Conservation (phyloP, 179 eudicot genomes). For the Camellia oleifera region DNA sequence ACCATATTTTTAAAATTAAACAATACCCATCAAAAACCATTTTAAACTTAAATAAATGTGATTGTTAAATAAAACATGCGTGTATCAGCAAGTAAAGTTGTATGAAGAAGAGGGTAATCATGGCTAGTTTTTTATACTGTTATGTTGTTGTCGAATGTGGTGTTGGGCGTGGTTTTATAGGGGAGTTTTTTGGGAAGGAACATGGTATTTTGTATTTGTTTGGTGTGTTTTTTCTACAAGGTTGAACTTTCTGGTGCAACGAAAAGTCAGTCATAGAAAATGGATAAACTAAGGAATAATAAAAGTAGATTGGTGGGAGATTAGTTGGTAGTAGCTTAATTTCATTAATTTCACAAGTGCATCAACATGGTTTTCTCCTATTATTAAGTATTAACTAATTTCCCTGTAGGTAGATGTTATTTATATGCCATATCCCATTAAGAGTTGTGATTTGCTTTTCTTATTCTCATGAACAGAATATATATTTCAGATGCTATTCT, state of each 20-base stretch:
- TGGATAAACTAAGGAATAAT: too few relatives aligned
- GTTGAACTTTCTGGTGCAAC: not conserved
- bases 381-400: not conserved
- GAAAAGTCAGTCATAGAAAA: not conserved
- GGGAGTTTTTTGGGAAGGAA: too few relatives aligned
- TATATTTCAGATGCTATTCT: not conserved
- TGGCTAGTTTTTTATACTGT: not conserved
- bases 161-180: too few relatives aligned
- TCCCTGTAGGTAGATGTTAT: not conserved
- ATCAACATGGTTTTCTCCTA: not conserved
- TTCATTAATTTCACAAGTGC: not conserved
- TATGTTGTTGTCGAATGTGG: not conserved
- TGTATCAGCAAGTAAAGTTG: too few relatives aligned
- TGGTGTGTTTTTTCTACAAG: not conserved
- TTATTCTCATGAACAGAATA: too few relatives aligned
- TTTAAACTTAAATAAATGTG: too few relatives aligned
- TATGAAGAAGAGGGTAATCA: conserved; percentile 4
- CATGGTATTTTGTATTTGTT: not conserved
- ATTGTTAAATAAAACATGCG: too few relatives aligned
- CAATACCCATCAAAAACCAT: too few relatives aligned
- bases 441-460: not conserved
- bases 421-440: not conserved
- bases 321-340: not conserved
- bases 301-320: not conserved
- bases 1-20: too few relatives aligned